Base-by-base conservation (phyloP, 2,329 filamentous ascomycete genomes). In the Phialophora tarda region DNA sequence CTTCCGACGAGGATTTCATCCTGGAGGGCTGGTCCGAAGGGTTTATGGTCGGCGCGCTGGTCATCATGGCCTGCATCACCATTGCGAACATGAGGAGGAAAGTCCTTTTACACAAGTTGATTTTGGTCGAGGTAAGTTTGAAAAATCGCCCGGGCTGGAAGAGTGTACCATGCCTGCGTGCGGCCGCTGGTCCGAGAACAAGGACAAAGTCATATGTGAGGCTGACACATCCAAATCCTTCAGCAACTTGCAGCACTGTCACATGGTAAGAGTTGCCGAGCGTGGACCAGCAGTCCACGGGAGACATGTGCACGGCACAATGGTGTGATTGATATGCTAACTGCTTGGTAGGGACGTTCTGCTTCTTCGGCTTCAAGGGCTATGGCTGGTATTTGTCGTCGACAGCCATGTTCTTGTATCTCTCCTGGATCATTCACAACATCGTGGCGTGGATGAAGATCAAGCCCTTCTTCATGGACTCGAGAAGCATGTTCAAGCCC, bases 361-460 rank as follows among this genome's bases (percentile, higher is more conserved):
- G 87, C 41, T 88, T 88, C 76, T 81, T 83, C 62, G 77, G 82
- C 67, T 80, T 79, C 8, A 84, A 85, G 0, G 79, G 79, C 2
- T 88, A 87, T 72, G 86, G 85, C 57, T 89, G 87, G 87, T 89
- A 88, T 75, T 79, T 89, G 2, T 87, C 85, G 1, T 78, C 82
- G 26, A 86, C 85, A 2, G 87, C 85, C 7, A 83, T 89, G 7
- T 82, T 85, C 21, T 81, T 90, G 26, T 88, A 88, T 69, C 77
- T 82, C n/a, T 88, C 85, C 3, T 89, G 86, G 85, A 82, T 80
- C 12, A 76, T 90, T 8, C 88, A 90, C 75, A 90, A 89, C 69
- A 81, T 89, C 66, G 86, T 90, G 66, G 83, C 87, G 0, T 90
- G 87, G 88, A 83, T 90, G 76, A 89, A 89, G 76, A 87, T 85